Percentiles rank a stretch among this genome's conserved stretches.
These are phyloP conservation scores for Lentinus polychrous DNA, from an alignment of 1,284 basidiomycete genomes.

Conservation along the genomic window DNA sequence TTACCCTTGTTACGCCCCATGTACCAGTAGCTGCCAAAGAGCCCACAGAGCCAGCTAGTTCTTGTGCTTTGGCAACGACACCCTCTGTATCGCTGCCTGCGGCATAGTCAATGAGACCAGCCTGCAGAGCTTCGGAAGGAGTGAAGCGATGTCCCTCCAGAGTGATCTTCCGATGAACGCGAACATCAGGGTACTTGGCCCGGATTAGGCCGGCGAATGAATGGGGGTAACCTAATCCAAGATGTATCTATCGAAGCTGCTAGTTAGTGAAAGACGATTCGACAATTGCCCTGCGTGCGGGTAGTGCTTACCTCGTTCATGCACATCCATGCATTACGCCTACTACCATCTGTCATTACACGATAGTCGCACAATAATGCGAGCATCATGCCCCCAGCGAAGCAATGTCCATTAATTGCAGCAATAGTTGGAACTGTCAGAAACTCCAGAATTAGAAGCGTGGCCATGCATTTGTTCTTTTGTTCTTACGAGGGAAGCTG, in stretches of 20 bases:
- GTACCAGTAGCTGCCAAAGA: constrained; percentile 46
- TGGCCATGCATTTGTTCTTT: background rate
- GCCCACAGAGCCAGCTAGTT: constrained; percentile 46
- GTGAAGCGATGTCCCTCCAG: constrained; percentile 83
- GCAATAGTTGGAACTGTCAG: constrained; percentile 72
- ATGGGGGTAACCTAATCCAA: constrained; percentile 75
- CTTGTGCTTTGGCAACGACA: constrained; percentile 55
- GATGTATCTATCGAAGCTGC: constrained; percentile 53
- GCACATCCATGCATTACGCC: constrained; percentile 76
- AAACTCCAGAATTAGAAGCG: constrained; percentile 4
- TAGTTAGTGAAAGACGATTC: constrained; percentile 6
- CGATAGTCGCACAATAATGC: constrained; percentile 85
- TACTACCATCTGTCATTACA: constrained; percentile 78
- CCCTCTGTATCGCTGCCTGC: constrained; percentile 48
- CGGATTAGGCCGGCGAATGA: constrained; percentile 65
- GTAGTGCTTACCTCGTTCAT: constrained; percentile 78
- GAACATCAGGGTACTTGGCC: constrained; percentile 57
- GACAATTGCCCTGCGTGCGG: background rate
- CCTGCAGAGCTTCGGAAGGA: constrained; percentile 61
- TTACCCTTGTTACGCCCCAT: constrained; percentile 61
- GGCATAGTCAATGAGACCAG: constrained; percentile 69
- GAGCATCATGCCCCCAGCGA: constrained; percentile 81
- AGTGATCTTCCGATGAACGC: constrained; percentile 68
- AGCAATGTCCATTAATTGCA: constrained; percentile 89
- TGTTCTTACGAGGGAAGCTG: constrained; percentile 58